Evolutionary conservation across 2,329 filamentous ascomycete genomes (phyloP), one percentile per base, ranked within the genome.

Genomic region (Epichloe elymi): DNA sequence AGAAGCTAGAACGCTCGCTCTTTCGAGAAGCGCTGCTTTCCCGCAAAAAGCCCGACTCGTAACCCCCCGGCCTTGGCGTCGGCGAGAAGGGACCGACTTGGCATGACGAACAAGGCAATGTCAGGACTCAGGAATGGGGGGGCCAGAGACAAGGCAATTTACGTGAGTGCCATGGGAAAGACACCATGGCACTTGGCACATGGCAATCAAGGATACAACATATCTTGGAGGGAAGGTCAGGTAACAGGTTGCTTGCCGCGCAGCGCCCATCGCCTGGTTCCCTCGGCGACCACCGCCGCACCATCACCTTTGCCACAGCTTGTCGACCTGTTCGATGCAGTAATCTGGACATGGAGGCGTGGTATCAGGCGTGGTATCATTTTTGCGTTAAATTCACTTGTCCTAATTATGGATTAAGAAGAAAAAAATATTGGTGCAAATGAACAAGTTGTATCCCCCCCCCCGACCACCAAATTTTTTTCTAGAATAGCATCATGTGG

Each of bases 51-150:
- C 26, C 26, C 26, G 26, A 8, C 26, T 26, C 26, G 26, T 26
- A 26, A 2, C 26, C 7, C 26, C 26, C 7, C 6, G 26, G 26
- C 26, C 26, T 30, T 30, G 26, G 26, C 0, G 19, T 55, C 42
- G 3, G 57, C 52, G 14, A 67, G 55, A 0, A 69, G 58, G 8
- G 56, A 52, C 5, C 59, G 57, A 64, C 51, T 12, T 14, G 56
- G 58, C 61, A 63, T 60, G 38, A 39, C 17, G 42, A 37, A 46
- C 39, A 39, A 56, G 48, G 40, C 8, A 41, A 41, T 40, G 15
- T 2, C n/a, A 17, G 48, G 40, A 50, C 19, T 30, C 30, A 11
- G 10, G 30, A 30, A 30, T 30, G 30, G 2, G 26, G 26, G 26
- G 8, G 3, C 8, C 30, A 30, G 30, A 30, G 30, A 30, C 30